Evolutionary conservation across 2,329 filamentous ascomycete species (phyloP).

Genomic region (Chrysoporthe cubensis): DNA sequence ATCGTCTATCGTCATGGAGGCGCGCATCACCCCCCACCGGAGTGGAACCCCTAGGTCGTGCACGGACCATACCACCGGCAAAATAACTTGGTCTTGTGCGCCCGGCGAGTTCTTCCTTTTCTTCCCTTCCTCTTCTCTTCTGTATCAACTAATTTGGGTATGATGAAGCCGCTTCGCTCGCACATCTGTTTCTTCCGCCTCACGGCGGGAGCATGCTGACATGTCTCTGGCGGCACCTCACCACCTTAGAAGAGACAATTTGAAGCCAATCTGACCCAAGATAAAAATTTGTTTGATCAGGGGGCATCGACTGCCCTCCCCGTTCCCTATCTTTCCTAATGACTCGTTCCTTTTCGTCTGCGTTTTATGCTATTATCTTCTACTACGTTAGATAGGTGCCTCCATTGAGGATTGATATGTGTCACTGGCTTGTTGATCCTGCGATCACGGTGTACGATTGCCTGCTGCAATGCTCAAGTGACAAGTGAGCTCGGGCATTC

Average conservation of each 20-base stretch:
- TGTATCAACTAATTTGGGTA: slow-evolving; percentile 77
- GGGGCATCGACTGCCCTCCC: slow-evolving; percentile 33
- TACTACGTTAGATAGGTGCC: background rate
- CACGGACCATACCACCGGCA: slow-evolving; percentile 20
- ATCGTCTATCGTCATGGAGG: slow-evolving; percentile 24
- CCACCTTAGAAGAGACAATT: slow-evolving; percentile 66
- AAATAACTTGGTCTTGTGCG: slow-evolving; percentile 20
- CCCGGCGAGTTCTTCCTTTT: slow-evolving; percentile 23
- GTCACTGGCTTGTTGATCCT: background rate
- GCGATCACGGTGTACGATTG: background rate
- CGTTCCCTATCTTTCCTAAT: slow-evolving; percentile 30
- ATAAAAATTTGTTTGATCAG: slow-evolving; percentile 39
- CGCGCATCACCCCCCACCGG: background rate
- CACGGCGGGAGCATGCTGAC: slow-evolving; percentile 62
- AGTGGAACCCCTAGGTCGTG: slow-evolving; percentile 9
- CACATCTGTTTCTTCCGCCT: slow-evolving; percentile 57
- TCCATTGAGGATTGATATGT: slow-evolving; percentile 1
- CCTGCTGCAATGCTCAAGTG: background rate
- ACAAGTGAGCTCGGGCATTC: slow-evolving; percentile 2
- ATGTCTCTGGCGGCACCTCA: slow-evolving; percentile 66
- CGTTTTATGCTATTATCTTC: slow-evolving; percentile 1
- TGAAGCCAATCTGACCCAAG: slow-evolving; percentile 66
- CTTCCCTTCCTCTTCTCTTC: slow-evolving; percentile 48
- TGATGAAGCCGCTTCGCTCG: slow-evolving; percentile 72
- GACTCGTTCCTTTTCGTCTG: slow-evolving; percentile 14